Base-by-base conservation (phyloP, 208 protist genomes). In the Acanthamoeba castellanii region DNA sequence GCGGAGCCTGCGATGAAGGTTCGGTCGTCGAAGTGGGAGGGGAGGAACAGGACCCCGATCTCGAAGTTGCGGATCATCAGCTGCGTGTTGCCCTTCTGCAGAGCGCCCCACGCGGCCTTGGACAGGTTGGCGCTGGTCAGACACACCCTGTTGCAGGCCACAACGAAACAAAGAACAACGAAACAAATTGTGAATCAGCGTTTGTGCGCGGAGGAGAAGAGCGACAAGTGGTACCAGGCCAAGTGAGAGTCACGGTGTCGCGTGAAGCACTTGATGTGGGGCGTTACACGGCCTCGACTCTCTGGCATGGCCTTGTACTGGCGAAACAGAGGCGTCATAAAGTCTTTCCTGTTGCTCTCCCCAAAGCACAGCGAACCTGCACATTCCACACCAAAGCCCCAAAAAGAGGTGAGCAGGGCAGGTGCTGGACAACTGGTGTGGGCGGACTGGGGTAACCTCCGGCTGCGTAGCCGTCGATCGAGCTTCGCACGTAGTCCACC, bases 1-100 rank as follows among this genome's bases (percentile, higher is more conserved):
- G 84, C 50, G 25, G 84, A 9, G 9, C 84, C 84, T 1, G 84
- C 84, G 7, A 91, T 22, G 55, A 91, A 91, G 9, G 84, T 1
- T 5, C 59, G 50, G 57, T 42, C 30, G 25, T 70, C 34, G n/a
- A 72, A 70, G 84, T 91, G n/a, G 16, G 84, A 66, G 18, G 90
- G 90, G 6, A 84, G 2, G 45, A 94, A 78, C 16, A 94, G 90
- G 30, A 94, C 90, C 13, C 90, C 90, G 1, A 94, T 61, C 72
- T 94, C 90, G 52, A 30, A 94, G 70, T 78, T 85, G 27, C 90
- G 90, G 34, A 94, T 94, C 70, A 94, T 85, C 42, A 94, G 68
- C 55, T 94, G 90, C 45, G 90, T 55, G 66, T 84, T 37, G 30
- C 55, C 42, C 72, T 94, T 94, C 14, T 94, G 90, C 66, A 94